Conservation (phyloP, 2,329 filamentous ascomycete species). For the Sporothrix schenckii region DNA sequence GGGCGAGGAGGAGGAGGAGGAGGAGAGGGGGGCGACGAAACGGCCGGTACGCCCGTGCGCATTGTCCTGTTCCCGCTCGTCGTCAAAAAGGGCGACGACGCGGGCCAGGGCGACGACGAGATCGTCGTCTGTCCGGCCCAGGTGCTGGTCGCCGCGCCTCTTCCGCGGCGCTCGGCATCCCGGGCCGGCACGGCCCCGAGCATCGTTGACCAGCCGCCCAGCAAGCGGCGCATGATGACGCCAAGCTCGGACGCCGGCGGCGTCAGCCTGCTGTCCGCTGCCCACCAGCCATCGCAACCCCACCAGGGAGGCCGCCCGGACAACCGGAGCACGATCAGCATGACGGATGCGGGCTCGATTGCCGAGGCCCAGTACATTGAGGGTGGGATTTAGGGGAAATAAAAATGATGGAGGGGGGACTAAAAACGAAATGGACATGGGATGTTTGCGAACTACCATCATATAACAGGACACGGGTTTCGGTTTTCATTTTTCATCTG, state of each 20-base stretch:
- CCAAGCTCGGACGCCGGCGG: slow-evolving; percentile 59
- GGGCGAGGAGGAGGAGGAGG: slow-evolving; percentile 57
- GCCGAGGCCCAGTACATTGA: slow-evolving; percentile 27
- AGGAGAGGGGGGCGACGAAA: slow-evolving; percentile 41
- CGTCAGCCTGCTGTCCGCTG: slow-evolving; percentile 43
- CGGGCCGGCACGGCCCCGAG: slow-evolving; percentile 38
- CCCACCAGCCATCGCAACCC: slow-evolving; percentile 31
- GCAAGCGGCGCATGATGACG: slow-evolving; percentile 45
- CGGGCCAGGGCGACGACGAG: slow-evolving; percentile 85
- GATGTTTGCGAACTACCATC: slow-evolving; percentile 12
- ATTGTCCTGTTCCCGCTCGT: slow-evolving; percentile 95
- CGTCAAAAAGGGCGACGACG: slow-evolving; percentile 91
- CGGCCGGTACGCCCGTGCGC: slow-evolving; percentile 77
- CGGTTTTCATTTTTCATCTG: not conserved
- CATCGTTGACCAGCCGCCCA: slow-evolving; percentile 4
- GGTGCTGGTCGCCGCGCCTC: slow-evolving; percentile 72
- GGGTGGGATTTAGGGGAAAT: slow-evolving; percentile 16
- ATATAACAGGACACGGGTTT: slow-evolving; percentile 8
- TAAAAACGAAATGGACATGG: not conserved
- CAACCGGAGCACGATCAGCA: slow-evolving; percentile 45
- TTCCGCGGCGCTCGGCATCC: slow-evolving; percentile 38
- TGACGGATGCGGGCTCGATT: slow-evolving; percentile 37
- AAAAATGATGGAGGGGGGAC: not conserved
- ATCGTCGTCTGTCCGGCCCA: slow-evolving; percentile 95
- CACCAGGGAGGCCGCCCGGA: slow-evolving; percentile 43